Percentiles rank a stretch among this genome's conserved stretches.
Evolutionary conservation across 2,329 filamentous ascomycete species (phyloP).

Genomic region (Ascochyta clinopodiicola): DNA sequence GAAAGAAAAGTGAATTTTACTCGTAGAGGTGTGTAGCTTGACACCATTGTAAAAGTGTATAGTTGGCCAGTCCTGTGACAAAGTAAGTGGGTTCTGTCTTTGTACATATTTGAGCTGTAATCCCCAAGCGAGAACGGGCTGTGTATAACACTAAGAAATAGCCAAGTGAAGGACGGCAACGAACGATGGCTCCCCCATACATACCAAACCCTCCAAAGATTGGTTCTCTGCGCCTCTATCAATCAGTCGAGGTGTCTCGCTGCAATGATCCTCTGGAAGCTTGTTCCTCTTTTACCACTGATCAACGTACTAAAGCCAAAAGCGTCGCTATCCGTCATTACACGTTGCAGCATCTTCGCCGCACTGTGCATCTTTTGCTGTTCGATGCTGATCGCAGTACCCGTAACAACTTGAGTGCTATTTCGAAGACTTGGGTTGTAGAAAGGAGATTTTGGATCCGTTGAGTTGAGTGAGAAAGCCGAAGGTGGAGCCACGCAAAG

Average conservation of each 20-base stretch:
- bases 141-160: too few species aligned
- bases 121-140: too few species aligned
- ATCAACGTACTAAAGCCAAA: conserved; percentile 18
- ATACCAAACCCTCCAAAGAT: not conserved
- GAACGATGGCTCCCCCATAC: not conserved
- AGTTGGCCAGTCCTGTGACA: too few species aligned
- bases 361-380: conserved; percentile 7
- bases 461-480: conserved; percentile 44
- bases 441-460: conserved; percentile 45
- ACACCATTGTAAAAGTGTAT: too few species aligned
- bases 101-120: too few species aligned
- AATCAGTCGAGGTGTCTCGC: not conserved
- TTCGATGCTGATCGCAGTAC: not conserved
- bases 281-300: not conserved
- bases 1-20: too few species aligned
- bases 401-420: not conserved
- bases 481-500: conserved; percentile 52
- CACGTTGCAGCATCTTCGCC: conserved; percentile 1
- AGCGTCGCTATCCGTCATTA: conserved; percentile 6
- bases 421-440: conserved; percentile 25
- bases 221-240: not conserved
- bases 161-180: too few species aligned
- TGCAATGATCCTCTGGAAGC: not conserved
- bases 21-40: too few species aligned
- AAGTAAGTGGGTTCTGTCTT: too few species aligned